phyloP scores from a whole-genome alignment of 169 alveolate species.

The Eimeria acervulina region DNA sequence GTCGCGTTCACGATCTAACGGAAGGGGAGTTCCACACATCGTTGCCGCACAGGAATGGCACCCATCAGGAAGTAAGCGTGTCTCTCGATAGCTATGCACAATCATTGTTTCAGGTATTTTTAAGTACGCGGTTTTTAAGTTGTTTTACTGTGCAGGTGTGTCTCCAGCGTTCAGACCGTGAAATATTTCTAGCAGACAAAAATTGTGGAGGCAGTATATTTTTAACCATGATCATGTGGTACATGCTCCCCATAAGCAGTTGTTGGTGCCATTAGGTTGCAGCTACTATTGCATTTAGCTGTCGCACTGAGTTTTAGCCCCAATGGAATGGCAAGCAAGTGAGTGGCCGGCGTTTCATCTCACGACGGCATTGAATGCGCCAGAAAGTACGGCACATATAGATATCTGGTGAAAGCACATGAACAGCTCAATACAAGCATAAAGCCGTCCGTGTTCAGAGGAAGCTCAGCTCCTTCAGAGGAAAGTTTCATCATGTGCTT shows the following conservation, averaged over 20 bases:
- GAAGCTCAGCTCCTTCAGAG: background rate
- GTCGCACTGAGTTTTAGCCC: no score
- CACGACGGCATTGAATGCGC: background rate
- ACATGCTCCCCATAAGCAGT: background rate
- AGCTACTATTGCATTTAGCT: background rate
- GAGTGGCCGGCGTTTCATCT: background rate
- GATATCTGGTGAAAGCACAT: no score
- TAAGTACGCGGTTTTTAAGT: background rate
- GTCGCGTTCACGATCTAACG: background rate
- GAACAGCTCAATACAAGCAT: no score
- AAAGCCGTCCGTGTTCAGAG: no score
- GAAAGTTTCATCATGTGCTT: background rate
- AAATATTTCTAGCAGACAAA: background rate
- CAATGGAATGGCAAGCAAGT: background rate
- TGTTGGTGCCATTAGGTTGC: background rate
- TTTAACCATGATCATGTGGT: background rate
- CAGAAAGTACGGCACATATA: conserved; percentile 8
- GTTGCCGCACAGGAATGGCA: background rate
- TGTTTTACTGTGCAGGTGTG: background rate
- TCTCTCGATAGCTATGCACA: no score
- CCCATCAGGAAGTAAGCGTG: background rate
- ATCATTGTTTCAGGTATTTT: background rate
- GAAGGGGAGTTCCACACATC: background rate
- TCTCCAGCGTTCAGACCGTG: background rate
- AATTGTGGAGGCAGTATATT: background rate